A percentile compares a stretch with the other conserved stretches of the same genome.
Conservation (phyloP, 768 basidiomycete species). For the Collybia mongolica region DNA sequence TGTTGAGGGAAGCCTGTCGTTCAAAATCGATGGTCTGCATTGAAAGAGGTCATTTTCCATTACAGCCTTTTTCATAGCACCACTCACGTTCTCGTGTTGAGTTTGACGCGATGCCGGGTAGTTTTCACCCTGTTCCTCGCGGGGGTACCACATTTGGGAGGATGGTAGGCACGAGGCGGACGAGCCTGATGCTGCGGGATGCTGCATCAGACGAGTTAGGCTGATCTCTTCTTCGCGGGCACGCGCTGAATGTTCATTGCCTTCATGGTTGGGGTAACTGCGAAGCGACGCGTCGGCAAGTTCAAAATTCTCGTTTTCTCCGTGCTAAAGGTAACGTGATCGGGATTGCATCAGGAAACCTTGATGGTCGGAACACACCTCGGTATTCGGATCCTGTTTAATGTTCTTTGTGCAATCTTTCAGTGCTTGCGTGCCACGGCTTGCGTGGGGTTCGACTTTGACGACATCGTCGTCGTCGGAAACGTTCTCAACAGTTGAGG, state of each 20-base stretch:
- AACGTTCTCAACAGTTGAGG: too few relatives aligned
- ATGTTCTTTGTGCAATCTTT: too few relatives aligned
- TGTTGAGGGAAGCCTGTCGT: not conserved
- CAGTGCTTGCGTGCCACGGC: too few relatives aligned
- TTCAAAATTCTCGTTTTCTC: not conserved
- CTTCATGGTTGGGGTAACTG: too few relatives aligned
- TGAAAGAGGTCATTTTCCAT: not conserved
- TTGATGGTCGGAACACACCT: too few relatives aligned
- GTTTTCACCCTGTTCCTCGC: not conserved
- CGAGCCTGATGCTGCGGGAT: constrained; percentile 1
- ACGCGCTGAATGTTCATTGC: too few relatives aligned
- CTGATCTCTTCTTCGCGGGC: constrained; percentile 1
- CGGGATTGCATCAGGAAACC: not conserved
- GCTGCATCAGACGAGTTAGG: constrained; percentile 1
- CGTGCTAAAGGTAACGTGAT: constrained; percentile 4
- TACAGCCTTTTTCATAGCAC: not conserved
- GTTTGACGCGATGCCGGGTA: constrained; percentile 6
- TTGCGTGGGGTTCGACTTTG: too few relatives aligned
- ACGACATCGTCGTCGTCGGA: too few relatives aligned
- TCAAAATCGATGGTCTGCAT: constrained; percentile 1
- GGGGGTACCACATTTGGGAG: constrained; percentile 10
- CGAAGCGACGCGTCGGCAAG: too few relatives aligned
- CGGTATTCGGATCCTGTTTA: too few relatives aligned
- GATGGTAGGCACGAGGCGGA: constrained; percentile 10
- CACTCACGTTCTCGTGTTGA: constrained; percentile 6